Base-by-base conservation (phyloP, 257 asterid genomes). In the Plantago major region DNA sequence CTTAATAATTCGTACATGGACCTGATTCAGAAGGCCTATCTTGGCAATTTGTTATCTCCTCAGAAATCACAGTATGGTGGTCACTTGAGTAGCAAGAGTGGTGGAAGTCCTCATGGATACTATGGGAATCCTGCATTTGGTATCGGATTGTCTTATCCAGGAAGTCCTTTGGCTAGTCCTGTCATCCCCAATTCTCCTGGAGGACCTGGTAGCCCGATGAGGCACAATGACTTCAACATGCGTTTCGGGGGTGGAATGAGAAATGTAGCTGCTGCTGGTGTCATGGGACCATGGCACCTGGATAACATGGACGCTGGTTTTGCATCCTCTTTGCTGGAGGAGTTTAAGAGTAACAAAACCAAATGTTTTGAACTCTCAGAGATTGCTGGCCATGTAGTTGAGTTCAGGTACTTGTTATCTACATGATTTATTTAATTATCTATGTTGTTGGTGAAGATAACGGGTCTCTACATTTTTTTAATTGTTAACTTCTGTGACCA, bases 311-410 rank as follows among this genome's bases (percentile, higher is more conserved):
- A 92, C 26, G 71, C 67, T 65, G 72, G 78, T 71, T 80, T 81
- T 63, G 81, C 76, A 9, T 86, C 93, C 47, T 77, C 97, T 61
- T 67, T 92, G 66, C 78, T 92, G 64, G 99, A 92, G 74, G 99
- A 92, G 89, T 92, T 92, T 33, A 92, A 92, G 82, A 84, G 94
- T 80, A 92, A 89, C 68, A 92, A 92, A 76, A 74, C 94, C 15
- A 89, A 68, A 69, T 76, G 95, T 74, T 86, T 92, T 75, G 99
- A 92, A 69, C 97, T 92, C 44, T 80, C 85, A 1, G 99, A 81
- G 73, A 92, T 92, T 66, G 75, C 80, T n/a, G 95, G 97, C 6
- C 97, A 92, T 47, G 97, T 89, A 60, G 95, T 89, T 72, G 99
- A 92, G 61, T 92, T 92, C 71, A 92, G 99, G 99, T 92, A 70